Percentiles rank a stretch among this genome's conserved stretches.
phyloP scores from a whole-genome alignment of 257 asterid species.

The Nicotiana sylvestris region DNA sequence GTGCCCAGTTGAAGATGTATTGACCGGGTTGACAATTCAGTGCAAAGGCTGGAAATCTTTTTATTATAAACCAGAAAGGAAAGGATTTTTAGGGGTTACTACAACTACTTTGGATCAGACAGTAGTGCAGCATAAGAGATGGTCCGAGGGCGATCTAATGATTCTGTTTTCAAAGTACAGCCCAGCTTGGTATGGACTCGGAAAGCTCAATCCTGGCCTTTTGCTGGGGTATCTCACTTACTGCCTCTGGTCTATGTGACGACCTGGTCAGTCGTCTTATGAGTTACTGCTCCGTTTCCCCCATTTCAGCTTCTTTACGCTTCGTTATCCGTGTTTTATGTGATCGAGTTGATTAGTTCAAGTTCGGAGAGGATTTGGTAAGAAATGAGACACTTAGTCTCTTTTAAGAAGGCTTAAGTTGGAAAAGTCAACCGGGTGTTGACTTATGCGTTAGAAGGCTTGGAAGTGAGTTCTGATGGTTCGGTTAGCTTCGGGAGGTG shows the following conservation, averaged over 20 bases:
- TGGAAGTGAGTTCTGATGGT: too few species aligned
- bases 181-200: slow-evolving; percentile 53
- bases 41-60: slow-evolving; percentile 73
- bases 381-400: too few species aligned
- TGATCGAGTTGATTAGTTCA: too few species aligned
- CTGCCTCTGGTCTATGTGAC: slow-evolving; percentile 66
- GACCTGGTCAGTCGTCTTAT: too few species aligned
- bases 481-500: too few species aligned
- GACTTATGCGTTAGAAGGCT: too few species aligned
- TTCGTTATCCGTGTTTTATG: too few species aligned
- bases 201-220: slow-evolving; percentile 48
- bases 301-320: too few species aligned
- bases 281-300: too few species aligned
- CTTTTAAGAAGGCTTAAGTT: too few species aligned
- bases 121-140: slow-evolving; percentile 74
- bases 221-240: slow-evolving; percentile 52
- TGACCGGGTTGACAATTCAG: slow-evolving; percentile 69
- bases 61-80: slow-evolving; percentile 47
- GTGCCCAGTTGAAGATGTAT: slow-evolving; percentile 68
- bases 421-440: too few species aligned
- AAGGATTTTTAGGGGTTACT: slow-evolving; percentile 58
- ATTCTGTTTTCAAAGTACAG: slow-evolving; percentile 55
- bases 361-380: too few species aligned
- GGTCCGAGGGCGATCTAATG: slow-evolving; percentile 85
- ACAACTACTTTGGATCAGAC: slow-evolving; percentile 57